Conservation (phyloP, 2,329 filamentous ascomycete genomes). For the Elsinoe batatas region DNA sequence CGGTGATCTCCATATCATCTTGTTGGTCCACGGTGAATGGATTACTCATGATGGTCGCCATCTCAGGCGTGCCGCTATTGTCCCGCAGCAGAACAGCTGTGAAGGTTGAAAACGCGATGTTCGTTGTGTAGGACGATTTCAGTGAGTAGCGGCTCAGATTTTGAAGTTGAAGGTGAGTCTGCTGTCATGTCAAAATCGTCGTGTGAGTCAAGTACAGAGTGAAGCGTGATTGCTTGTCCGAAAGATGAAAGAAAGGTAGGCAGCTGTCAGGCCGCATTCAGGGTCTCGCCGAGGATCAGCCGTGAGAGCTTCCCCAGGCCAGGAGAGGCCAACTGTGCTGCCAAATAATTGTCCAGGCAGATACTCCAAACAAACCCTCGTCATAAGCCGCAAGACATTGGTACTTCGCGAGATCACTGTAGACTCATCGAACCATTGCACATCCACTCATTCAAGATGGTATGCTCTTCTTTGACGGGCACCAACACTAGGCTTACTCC, state of each 20-base stretch:
- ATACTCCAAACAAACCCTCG: not conserved
- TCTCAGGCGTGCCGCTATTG: not conserved
- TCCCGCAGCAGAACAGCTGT: not conserved
- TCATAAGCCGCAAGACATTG: not conserved
- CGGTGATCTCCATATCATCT: constrained; percentile 49
- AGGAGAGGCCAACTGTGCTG: constrained; percentile 11
- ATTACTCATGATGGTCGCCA: constrained; percentile 16
- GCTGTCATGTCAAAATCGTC: too few species aligned
- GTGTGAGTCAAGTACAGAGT: not conserved
- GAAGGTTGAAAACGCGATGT: not conserved
- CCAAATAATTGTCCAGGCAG: constrained; percentile 2
- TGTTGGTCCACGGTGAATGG: constrained; percentile 19
- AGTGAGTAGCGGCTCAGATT: too few species aligned
- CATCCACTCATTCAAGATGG: constrained; percentile 21
- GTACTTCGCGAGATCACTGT: not conserved
- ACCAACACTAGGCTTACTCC: constrained; percentile 16
- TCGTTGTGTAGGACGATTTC: not conserved
- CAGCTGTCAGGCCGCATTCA: constrained; percentile 7
- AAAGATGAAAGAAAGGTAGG: not conserved
- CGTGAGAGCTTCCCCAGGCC: constrained; percentile 1
- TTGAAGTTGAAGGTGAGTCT: not conserved
- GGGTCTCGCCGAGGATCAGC: not conserved
- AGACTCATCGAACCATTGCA: not conserved
- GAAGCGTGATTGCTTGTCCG: not conserved
- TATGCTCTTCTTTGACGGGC: constrained; percentile 16